These are phyloP conservation scores for Anisodus tanguticus DNA, from an alignment of 257 asterid genomes.

Conservation along the genomic window DNA sequence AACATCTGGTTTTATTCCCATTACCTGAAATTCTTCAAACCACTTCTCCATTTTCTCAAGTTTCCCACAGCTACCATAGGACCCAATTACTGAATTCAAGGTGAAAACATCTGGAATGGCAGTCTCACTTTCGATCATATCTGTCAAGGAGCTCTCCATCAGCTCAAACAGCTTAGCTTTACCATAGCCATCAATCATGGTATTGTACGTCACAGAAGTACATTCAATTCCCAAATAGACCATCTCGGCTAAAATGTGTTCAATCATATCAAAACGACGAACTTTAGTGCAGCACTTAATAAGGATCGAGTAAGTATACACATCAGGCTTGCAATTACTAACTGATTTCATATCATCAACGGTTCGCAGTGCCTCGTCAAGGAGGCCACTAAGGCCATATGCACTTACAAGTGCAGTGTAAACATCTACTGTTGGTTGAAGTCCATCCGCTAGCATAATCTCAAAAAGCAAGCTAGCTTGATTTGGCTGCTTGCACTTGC, in stretches of 20 bases:
- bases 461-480: conserved; percentile 73
- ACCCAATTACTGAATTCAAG: conserved; percentile 76
- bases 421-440: conserved; percentile 67
- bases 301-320: conserved; percentile 75
- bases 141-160: conserved; percentile 68
- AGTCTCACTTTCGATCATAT: conserved; percentile 66
- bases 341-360: conserved; percentile 68
- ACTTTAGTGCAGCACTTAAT: conserved; percentile 67
- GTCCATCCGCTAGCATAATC: conserved; percentile 70
- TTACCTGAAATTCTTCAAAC: conserved; percentile 83
- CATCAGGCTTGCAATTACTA: conserved; percentile 72
- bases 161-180: conserved; percentile 65
- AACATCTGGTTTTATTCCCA: conserved; percentile 80
- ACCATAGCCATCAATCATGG: conserved; percentile 85
- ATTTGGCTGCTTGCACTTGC: conserved; percentile 79
- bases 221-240: conserved; percentile 60
- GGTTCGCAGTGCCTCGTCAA: conserved; percentile 61
- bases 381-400: conserved; percentile 67
- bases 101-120: conserved; percentile 75
- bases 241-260: conserved; percentile 64
- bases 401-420: conserved; percentile 85
- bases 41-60: conserved; percentile 82
- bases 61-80: conserved; percentile 69
- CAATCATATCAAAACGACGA: conserved; percentile 59
- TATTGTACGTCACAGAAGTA: conserved; percentile 62